Conservation (phyloP, 306 rosid species). For the Astragalus membranaceus region DNA sequence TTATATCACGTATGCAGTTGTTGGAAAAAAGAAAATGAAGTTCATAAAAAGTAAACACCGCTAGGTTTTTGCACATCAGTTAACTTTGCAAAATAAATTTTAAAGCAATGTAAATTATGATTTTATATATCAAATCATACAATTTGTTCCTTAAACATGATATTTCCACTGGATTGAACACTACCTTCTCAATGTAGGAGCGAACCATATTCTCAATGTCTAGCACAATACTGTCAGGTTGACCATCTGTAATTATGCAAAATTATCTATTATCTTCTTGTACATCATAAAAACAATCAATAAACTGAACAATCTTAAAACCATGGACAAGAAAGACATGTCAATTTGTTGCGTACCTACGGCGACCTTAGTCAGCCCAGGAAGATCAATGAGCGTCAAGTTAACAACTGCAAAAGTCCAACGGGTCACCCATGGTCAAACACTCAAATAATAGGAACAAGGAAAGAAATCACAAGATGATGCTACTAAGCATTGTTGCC, state of each 20-base stretch:
- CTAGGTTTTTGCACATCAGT: not conserved
- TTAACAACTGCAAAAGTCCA: slow-evolving; percentile 65
- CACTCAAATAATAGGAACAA: not conserved
- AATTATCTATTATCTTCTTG: slow-evolving; percentile 6
- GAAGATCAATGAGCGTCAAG: slow-evolving; percentile 95
- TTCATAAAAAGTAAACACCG: not conserved
- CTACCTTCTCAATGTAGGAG: slow-evolving; percentile 91
- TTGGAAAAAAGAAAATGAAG: not conserved
- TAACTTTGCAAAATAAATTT: not conserved
- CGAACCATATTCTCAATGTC: slow-evolving; percentile 97
- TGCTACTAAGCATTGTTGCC: not conserved
- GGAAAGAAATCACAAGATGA: not conserved
- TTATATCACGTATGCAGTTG: not conserved
- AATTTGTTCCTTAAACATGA: not conserved
- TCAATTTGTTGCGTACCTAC: slow-evolving; percentile 52
- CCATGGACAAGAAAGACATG: slow-evolving; percentile 11
- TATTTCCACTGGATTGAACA: not conserved
- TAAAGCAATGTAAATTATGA: not conserved
- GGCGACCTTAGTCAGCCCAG: slow-evolving; percentile 95
- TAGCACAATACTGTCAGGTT: slow-evolving; percentile 76
- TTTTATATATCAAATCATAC: not conserved
- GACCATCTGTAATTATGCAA: slow-evolving; percentile 65
- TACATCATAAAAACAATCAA: not conserved
- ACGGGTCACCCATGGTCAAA: slow-evolving; percentile 4
- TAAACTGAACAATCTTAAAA: not conserved